Percentiles rank a stretch among this genome's conserved stretches.
Evolutionary conservation across 2,329 filamentous ascomycete genomes (phyloP).

Genomic region (Pseudogymnoascus sp.): DNA sequence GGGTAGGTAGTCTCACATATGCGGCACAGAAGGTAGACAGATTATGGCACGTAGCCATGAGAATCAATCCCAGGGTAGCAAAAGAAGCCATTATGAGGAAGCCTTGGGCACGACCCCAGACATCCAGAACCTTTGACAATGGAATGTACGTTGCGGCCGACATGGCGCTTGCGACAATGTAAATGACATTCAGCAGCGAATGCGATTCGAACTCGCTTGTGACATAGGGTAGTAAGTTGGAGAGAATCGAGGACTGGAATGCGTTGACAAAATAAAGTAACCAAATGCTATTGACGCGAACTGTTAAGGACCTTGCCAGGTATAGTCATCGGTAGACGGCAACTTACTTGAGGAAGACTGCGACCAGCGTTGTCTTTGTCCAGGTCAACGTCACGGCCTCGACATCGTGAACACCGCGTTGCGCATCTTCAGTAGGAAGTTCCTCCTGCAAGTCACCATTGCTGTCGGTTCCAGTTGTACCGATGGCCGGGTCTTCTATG

Average conservation of each 20-base stretch:
- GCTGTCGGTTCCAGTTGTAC: neutral
- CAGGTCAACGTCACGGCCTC: constrained; percentile 46
- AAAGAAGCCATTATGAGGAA: constrained; percentile 48
- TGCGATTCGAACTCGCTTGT: constrained; percentile 22
- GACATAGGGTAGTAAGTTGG: constrained; percentile 23
- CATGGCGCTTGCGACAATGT: constrained; percentile 48
- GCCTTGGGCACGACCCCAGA: constrained; percentile 62
- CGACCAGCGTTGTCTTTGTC: constrained; percentile 40
- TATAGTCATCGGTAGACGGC: neutral
- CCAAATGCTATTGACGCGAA: constrained; percentile 36
- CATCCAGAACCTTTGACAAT: constrained; percentile 60
- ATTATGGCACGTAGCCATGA: constrained; percentile 59
- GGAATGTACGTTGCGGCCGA: constrained; percentile 56
- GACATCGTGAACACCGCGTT: constrained; percentile 41
- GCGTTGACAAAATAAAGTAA: constrained; percentile 37
- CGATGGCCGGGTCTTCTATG: neutral
- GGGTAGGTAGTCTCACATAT: constrained; percentile 33
- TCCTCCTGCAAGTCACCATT: neutral
- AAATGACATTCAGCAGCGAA: constrained; percentile 36
- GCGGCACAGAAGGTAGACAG: constrained; percentile 53
- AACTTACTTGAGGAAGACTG: constrained; percentile 41
- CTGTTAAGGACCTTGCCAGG: neutral
- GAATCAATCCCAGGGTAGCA: constrained; percentile 48
- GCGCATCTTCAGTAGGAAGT: constrained; percentile 19
- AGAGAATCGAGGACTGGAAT: constrained; percentile 32